Percentiles rank a stretch among this genome's conserved stretches.
These are phyloP conservation scores for Hypoxylon sp. DNA, from an alignment of 2,329 filamentous ascomycete genomes.

Conservation along the genomic window DNA sequence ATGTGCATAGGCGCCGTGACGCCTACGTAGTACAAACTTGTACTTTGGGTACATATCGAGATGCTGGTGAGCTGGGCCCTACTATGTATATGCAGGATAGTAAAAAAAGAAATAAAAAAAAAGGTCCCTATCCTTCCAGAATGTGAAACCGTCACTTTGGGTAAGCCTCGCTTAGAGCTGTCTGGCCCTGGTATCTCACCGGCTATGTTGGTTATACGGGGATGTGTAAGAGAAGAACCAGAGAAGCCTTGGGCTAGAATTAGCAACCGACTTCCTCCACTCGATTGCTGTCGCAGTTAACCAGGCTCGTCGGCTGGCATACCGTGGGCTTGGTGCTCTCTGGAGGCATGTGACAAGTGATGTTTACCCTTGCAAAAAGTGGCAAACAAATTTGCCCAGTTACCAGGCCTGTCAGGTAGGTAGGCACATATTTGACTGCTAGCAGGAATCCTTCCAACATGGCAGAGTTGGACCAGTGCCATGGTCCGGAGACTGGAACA, in stretches of 20 bases:
- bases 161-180: slow-evolving; percentile 14
- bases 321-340: not conserved
- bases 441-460: slow-evolving; percentile 9
- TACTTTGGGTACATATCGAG: not conserved
- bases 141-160: slow-evolving; percentile 1
- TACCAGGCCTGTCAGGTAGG: too few species aligned
- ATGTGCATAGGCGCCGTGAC: slow-evolving; percentile 44
- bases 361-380: not conserved
- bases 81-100: not conserved
- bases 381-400: not conserved
- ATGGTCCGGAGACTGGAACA: not conserved
- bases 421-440: not conserved
- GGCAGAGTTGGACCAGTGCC: not conserved
- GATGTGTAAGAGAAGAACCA: not conserved
- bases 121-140: slow-evolving; percentile 5
- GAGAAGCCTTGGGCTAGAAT: slow-evolving; percentile 2
- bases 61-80: slow-evolving; percentile 1
- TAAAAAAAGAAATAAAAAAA: too few species aligned
- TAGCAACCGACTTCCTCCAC: not conserved
- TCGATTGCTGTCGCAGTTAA: not conserved
- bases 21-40: slow-evolving; percentile 34
- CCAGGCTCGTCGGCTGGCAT: not conserved
- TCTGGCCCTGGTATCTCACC: slow-evolving; percentile 4
- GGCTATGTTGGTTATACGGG: slow-evolving; percentile 1
- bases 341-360: slow-evolving; percentile 1